Base-by-base conservation (phyloP, 108 stramenopile species). In the Fistulifera solaris region DNA sequence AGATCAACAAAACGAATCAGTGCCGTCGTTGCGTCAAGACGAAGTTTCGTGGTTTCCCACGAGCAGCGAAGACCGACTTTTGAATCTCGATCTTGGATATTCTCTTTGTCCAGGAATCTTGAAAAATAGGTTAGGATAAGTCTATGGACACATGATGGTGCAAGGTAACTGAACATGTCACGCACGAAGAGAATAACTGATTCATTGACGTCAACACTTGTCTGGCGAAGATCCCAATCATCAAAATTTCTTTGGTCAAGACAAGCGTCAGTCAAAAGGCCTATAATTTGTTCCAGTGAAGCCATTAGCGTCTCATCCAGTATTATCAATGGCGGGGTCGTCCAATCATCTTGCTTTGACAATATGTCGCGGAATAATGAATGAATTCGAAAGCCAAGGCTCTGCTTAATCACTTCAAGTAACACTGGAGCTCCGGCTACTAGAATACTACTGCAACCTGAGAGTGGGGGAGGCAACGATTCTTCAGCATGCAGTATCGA, bases 171-270 rank as follows among this genome's bases (percentile, higher is more conserved):
- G 65, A 83, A 93, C 62, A 89, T 56, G 54, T 93, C 91, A 4
- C 87, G 69, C 21, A 93, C 43, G 54, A 89, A 89, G 26, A 67
- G 49, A 47, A 88, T 81, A 47, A 89, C 79, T 15, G 85, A 81
- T 46, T 93, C 87, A 57, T 93, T 93, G n/a, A 93, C 91, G 61
- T 86, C 87, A 42, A 82, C 79, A 51, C 84, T 79, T 14, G 70
- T 87, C 51, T 87, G 76, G 38, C 82, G 84, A 35, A 78, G 82
- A 53, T 86, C 81, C 62, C 75, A 80, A 19, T 78, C 72, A 57
- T 88, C 91, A 58, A 93, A 93, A 54, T 93, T 93, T 25, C 86
- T 67, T 45, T 71, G 75, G 62, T 93, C 83, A 6, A 93, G 67
- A 52, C 83, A 82, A 27, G 81, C 79, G 72, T 86, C 84, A n/a